Percentiles rank a stretch among this genome's conserved stretches.
Evolutionary conservation across 148 eudicot species (phyloP).

Genomic region (Silene uniflora): DNA sequence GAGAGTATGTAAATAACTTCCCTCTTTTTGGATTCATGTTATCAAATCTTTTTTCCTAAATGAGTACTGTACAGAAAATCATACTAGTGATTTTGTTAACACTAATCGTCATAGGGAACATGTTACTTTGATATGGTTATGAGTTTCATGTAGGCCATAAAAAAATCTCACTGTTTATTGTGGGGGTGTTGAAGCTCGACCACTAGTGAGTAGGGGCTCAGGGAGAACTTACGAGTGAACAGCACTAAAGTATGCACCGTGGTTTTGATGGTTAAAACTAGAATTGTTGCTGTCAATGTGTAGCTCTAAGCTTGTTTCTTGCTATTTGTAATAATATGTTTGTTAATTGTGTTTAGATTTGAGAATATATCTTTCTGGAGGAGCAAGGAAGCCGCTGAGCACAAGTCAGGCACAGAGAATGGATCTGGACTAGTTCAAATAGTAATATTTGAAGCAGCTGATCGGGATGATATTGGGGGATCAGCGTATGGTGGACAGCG

Average conservation of each 20-base stretch:
- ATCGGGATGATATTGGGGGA: slow-evolving; percentile 95
- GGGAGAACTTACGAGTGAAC: neutral
- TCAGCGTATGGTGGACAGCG: slow-evolving; percentile 97
- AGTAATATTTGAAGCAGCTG: slow-evolving; percentile 89
- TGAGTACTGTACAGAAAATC: neutral
- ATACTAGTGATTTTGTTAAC: neutral
- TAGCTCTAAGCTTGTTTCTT: neutral
- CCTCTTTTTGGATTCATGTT: neutral
- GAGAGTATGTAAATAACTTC: neutral
- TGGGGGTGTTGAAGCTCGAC: neutral
- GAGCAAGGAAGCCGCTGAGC: slow-evolving; percentile 57
- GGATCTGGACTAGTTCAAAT: slow-evolving; percentile 79
- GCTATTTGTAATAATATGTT: neutral
- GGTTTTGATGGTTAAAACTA: neutral
- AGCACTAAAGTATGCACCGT: neutral
- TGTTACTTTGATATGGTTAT: neutral
- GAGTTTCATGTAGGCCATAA: neutral
- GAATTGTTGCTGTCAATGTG: neutral
- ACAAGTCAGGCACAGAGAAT: slow-evolving; percentile 46
- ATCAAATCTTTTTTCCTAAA: neutral
- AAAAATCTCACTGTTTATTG: neutral
- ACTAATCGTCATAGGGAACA: neutral
- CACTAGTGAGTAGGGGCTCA: neutral
- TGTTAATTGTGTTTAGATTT: slow-evolving; percentile 44
- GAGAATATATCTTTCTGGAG: slow-evolving; percentile 94